These are phyloP conservation scores for Prinsepia uniflora DNA, from an alignment of 306 rosid genomes.

Conservation along the genomic window DNA sequence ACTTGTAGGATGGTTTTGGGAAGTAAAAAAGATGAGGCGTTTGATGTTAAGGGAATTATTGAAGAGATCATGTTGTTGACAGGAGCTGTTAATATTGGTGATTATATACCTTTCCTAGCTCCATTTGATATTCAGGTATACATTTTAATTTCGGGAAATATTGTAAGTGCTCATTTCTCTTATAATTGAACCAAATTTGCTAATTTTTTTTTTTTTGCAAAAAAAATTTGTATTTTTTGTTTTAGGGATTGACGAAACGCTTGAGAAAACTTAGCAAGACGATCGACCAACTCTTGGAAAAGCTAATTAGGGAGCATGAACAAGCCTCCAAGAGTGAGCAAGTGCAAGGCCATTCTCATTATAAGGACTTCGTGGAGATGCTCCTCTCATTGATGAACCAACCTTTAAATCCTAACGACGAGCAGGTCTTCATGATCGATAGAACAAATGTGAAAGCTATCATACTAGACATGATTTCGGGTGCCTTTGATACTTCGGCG, in stretches of 20 bases:
- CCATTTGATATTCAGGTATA: slow-evolving; percentile 38
- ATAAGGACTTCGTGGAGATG: slow-evolving; percentile 26
- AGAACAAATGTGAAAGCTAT: slow-evolving; percentile 39
- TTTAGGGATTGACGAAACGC: slow-evolving; percentile 28
- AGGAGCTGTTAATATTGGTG: slow-evolving; percentile 33
- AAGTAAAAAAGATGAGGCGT: background rate
- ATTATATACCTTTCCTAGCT: slow-evolving; percentile 29
- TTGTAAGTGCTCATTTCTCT: too few species aligned
- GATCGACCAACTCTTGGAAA: slow-evolving; percentile 20
- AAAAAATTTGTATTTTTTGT: too few species aligned
- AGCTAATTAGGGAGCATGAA: slow-evolving; percentile 29
- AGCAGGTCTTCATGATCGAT: background rate
- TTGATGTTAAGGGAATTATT: slow-evolving; percentile 28
- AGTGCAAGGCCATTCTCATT: background rate
- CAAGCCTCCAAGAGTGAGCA: background rate
- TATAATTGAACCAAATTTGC: too few species aligned
- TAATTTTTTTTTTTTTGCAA: too few species aligned
- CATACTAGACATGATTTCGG: slow-evolving; percentile 27
- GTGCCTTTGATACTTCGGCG: slow-evolving; percentile 13
- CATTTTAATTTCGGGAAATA: too few species aligned
- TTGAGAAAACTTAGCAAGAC: slow-evolving; percentile 5
- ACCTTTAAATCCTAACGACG: background rate
- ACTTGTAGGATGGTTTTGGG: slow-evolving; percentile 9
- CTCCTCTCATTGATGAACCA: slow-evolving; percentile 23
- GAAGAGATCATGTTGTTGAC: background rate